Conservation (phyloP, 345 rosid genomes). For the Dimocarpus longan region DNA sequence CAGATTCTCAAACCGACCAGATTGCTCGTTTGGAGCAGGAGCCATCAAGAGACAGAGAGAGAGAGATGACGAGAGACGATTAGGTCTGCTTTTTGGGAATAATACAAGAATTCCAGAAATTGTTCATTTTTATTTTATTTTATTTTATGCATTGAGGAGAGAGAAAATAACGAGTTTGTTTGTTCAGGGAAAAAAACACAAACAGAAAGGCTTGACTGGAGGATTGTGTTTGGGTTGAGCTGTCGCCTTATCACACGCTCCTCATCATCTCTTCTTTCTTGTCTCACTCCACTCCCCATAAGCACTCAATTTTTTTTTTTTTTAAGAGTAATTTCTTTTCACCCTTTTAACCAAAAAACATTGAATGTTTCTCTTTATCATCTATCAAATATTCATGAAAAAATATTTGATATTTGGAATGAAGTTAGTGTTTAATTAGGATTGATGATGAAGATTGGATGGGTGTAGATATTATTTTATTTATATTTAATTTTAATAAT, state of each 20-base stretch:
- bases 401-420: too few species aligned
- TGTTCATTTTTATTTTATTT: not conserved
- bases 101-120: not conserved
- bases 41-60: not conserved
- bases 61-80: not conserved
- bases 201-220: not conserved
- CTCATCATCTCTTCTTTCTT: not conserved
- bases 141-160: not conserved
- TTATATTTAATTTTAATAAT: too few species aligned
- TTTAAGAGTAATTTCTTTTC: too few species aligned
- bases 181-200: too few species aligned
- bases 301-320: too few species aligned
- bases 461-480: too few species aligned
- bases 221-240: constrained; percentile 2
- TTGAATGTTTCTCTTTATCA: too few species aligned
- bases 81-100: not conserved
- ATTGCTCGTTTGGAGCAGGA: constrained; percentile 12
- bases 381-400: too few species aligned
- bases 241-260: constrained; percentile 14
- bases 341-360: too few species aligned
- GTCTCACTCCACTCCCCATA: not conserved
- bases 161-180: constrained; percentile 11
- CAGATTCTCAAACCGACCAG: constrained; percentile 44
- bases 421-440: too few species aligned
- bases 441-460: too few species aligned